A percentile compares a stretch with the other conserved stretches of the same genome.
phyloP scores from a whole-genome alignment of 345 rosid species.

The Salix caprea region DNA sequence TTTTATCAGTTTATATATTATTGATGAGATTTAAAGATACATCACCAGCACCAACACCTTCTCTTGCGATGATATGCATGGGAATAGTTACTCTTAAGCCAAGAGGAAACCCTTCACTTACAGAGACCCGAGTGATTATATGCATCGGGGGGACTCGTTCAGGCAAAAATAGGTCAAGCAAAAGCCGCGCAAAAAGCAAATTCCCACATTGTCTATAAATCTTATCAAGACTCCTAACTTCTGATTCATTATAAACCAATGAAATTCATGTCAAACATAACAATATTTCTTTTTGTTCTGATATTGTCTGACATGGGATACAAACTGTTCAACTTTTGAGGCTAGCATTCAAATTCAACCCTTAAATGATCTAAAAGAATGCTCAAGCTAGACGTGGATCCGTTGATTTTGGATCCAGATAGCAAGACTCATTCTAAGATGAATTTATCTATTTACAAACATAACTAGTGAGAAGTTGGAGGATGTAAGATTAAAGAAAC shows the following conservation, averaged over 20 bases:
- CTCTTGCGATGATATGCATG: no score
- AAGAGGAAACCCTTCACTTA: no score
- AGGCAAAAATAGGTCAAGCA: no score
- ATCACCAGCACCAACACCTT: no score
- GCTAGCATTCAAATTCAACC: slow-evolving; percentile 7
- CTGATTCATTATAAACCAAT: not conserved
- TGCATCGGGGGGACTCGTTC: no score
- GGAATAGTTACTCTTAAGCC: no score
- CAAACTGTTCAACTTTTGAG: not conserved
- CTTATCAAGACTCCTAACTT: not conserved
- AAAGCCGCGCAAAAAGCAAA: no score
- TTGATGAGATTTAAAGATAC: no score
- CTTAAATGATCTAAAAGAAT: not conserved
- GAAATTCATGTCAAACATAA: not conserved
- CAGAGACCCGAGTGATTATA: no score
- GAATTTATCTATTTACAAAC: slow-evolving; percentile 13
- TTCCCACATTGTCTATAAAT: no score
- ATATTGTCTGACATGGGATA: not conserved
- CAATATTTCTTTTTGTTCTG: not conserved
- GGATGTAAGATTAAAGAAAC: not conserved
- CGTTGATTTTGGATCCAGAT: not conserved
- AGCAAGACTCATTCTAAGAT: not conserved
- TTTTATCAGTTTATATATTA: no score
- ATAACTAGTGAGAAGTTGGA: not conserved
- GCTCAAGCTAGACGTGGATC: not conserved